phyloP scores from a whole-genome alignment of 2,329 filamentous ascomycete species.

The Alternaria brassicicola region DNA sequence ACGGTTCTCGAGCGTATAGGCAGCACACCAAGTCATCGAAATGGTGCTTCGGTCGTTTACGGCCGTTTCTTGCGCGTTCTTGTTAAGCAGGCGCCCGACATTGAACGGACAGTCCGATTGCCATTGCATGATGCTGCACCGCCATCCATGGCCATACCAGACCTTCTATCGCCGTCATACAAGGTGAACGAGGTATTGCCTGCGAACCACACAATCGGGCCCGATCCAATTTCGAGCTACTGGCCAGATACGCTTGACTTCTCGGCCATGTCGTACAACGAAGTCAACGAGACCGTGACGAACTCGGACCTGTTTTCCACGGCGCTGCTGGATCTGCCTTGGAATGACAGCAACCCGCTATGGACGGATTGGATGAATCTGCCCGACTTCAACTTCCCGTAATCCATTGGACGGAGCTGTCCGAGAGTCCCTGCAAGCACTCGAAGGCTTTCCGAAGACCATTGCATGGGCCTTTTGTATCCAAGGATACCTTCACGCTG shows the following conservation, averaged over 20 bases:
- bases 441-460: not conserved
- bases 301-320: slow-evolving; percentile 66
- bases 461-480: not conserved
- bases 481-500: too few species aligned
- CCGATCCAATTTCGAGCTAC: slow-evolving; percentile 23
- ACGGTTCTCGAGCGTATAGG: slow-evolving; percentile 73
- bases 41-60: slow-evolving; percentile 68
- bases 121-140: slow-evolving; percentile 10
- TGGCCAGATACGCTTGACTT: slow-evolving; percentile 58
- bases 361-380: slow-evolving; percentile 47
- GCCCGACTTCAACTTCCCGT: slow-evolving; percentile 41
- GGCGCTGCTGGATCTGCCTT: slow-evolving; percentile 61
- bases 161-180: slow-evolving; percentile 11
- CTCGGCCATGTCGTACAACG: slow-evolving; percentile 72
- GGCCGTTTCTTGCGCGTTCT: slow-evolving; percentile 61
- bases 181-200: slow-evolving; percentile 7
- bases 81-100: slow-evolving; percentile 37
- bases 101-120: slow-evolving; percentile 6
- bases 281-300: slow-evolving; percentile 70
- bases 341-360: slow-evolving; percentile 58
- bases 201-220: slow-evolving; percentile 6
- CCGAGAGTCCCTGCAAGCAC: not conserved
- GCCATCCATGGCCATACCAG: slow-evolving; percentile 16
- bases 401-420: not conserved
- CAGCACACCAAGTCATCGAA: slow-evolving; percentile 67